Evolutionary conservation across 352 stramenopile genomes (phyloP).

Genomic region (Globisporangium takayamanum): DNA sequence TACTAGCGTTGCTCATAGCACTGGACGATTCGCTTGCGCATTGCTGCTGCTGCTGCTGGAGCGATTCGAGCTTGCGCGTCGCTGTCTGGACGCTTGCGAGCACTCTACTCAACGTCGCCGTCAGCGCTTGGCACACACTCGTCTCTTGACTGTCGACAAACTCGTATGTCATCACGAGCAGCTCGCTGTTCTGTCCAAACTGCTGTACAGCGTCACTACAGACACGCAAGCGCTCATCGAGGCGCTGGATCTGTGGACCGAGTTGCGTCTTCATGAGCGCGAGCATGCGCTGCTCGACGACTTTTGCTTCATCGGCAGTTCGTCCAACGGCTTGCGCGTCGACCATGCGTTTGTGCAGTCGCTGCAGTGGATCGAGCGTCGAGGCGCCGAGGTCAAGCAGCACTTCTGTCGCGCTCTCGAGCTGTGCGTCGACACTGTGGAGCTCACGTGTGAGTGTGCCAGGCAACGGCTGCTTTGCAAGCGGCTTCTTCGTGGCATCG

Average conservation of each 20-base stretch:
- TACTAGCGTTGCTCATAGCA: background rate
- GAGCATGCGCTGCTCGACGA: slow-evolving; percentile 51
- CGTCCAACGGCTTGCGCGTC: slow-evolving; percentile 33
- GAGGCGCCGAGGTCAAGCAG: slow-evolving; percentile 22
- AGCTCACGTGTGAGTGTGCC: slow-evolving; percentile 17
- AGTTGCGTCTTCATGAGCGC: slow-evolving; percentile 22
- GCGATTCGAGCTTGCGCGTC: background rate
- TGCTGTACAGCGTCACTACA: background rate
- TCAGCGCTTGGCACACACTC: slow-evolving; percentile 5
- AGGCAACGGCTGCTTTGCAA: slow-evolving; percentile 18
- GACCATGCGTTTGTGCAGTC: slow-evolving; percentile 33
- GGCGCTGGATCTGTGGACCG: background rate
- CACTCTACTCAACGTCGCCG: background rate
- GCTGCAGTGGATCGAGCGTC: slow-evolving; percentile 44
- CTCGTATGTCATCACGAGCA: slow-evolving; percentile 10
- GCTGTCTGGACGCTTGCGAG: background rate
- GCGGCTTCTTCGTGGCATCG: slow-evolving; percentile 15
- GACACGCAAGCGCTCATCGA: slow-evolving; percentile 5
- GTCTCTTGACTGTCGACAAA: slow-evolving; percentile 22
- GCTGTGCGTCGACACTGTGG: slow-evolving; percentile 9
- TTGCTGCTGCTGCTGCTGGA: background rate
- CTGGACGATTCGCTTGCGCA: background rate
- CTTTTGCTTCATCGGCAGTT: slow-evolving; percentile 73
- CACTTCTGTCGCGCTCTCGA: slow-evolving; percentile 17
- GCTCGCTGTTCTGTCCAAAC: background rate